Conservation (phyloP, 129 eudicot species). For the Dittrichia graveolens region DNA sequence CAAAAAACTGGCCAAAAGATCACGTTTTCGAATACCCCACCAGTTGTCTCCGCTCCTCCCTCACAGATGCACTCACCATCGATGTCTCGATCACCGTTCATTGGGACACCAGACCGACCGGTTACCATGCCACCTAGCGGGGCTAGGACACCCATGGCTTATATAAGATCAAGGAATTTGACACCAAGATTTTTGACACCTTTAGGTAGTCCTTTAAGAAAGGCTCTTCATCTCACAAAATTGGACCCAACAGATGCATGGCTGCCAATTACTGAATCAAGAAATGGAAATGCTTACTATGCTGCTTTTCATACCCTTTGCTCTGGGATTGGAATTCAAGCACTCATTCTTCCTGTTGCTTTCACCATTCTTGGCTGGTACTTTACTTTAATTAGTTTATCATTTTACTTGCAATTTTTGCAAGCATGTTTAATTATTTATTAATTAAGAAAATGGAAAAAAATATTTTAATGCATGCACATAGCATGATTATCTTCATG, state of each 20-base stretch:
- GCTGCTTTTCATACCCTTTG: slow-evolving; percentile 61
- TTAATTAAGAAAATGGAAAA: neutral
- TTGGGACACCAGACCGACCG: slow-evolving; percentile 40
- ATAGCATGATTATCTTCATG: no score
- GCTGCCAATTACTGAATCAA: slow-evolving; percentile 66
- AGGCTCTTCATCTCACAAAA: slow-evolving; percentile 49
- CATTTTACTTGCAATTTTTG: neutral
- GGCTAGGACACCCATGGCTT: slow-evolving; percentile 38
- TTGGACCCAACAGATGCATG: slow-evolving; percentile 58
- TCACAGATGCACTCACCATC: slow-evolving; percentile 56
- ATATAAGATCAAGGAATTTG: slow-evolving; percentile 39
- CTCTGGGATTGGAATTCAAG: slow-evolving; percentile 64
- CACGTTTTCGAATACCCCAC: slow-evolving; percentile 38
- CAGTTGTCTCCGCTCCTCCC: slow-evolving; percentile 38
- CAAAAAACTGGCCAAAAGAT: slow-evolving; percentile 25
- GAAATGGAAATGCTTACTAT: slow-evolving; percentile 55
- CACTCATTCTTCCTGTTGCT: slow-evolving; percentile 64
- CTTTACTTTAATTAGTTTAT: neutral
- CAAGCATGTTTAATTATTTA: neutral
- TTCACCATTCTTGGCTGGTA: slow-evolving; percentile 77
- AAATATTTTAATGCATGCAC: no score
- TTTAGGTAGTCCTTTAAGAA: slow-evolving; percentile 56
- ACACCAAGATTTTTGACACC: slow-evolving; percentile 59
- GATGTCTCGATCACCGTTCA: slow-evolving; percentile 42
- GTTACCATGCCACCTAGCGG: slow-evolving; percentile 42